A percentile compares a stretch with the other conserved stretches of the same genome.
phyloP scores from a whole-genome alignment of 306 rosid species.

The Sicyos edulis region DNA sequence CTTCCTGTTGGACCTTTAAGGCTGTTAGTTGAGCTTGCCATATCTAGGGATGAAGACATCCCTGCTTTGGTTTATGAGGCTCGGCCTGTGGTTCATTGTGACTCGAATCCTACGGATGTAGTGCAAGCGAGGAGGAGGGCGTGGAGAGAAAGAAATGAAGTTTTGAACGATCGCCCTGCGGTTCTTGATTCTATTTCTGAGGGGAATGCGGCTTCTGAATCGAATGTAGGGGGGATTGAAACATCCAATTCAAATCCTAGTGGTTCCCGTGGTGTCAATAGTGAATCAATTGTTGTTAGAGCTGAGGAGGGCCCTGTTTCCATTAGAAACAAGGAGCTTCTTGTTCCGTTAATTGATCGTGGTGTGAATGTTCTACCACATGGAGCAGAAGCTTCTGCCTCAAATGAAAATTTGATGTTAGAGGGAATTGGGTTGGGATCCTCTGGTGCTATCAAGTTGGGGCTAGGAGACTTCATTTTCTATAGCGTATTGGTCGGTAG shows the following conservation, averaged over 20 bases:
- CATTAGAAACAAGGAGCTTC: slow-evolving; percentile 40
- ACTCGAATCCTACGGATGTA: slow-evolving; percentile 27
- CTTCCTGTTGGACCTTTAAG: slow-evolving; percentile 83
- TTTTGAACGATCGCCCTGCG: slow-evolving; percentile 17
- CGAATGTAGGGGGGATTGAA: slow-evolving; percentile 22
- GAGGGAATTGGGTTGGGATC: slow-evolving; percentile 93
- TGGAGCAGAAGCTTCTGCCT: slow-evolving; percentile 27
- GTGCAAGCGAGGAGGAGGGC: slow-evolving; percentile 47
- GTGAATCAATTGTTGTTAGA: slow-evolving; percentile 23
- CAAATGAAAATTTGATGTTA: slow-evolving; percentile 46
- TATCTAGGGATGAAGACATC: slow-evolving; percentile 85
- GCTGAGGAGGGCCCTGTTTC: slow-evolving; percentile 58
- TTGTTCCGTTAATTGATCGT: slow-evolving; percentile 47
- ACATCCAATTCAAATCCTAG: no score
- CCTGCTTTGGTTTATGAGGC: slow-evolving; percentile 97
- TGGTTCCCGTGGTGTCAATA: no score
- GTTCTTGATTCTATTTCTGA: slow-evolving; percentile 28
- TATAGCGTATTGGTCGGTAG: slow-evolving; percentile 94
- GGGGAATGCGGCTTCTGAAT: slow-evolving; percentile 24
- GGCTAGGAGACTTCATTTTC: slow-evolving; percentile 93
- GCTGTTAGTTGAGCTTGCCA: slow-evolving; percentile 87
- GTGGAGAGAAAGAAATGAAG: slow-evolving; percentile 71
- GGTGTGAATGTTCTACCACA: slow-evolving; percentile 29
- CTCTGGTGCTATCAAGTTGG: slow-evolving; percentile 89
- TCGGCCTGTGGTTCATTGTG: slow-evolving; percentile 53